Evolutionary conservation across 2,329 filamentous ascomycete genomes (phyloP), one percentile per base, ranked within the genome.

Genomic region (Chaetoscypha palmicola): DNA sequence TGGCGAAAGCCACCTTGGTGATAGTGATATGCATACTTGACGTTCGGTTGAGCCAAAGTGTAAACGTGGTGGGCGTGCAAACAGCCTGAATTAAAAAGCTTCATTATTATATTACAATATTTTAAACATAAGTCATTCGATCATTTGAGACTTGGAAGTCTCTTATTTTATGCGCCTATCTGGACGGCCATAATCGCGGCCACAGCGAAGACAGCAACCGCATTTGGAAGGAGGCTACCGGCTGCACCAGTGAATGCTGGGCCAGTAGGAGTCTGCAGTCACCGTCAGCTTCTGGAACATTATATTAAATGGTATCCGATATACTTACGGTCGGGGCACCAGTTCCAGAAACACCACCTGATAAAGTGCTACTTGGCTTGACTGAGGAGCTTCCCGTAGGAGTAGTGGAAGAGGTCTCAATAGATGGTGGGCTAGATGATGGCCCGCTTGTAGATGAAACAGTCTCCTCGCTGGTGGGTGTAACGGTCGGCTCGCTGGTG

Each of bases 261-360:
- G 1, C 23, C 34, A 14, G 41, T 36, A 37, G 32, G 31, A 37
- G 17, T 31, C 41, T 43, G 20, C 7, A 11, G 9, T 17, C 11
- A 20, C 12, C 7, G 34, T 43, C 34, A 43, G 41, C 10, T 20
- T 11, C 3, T 20, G 9, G 10, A 14, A 12, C 14, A 19, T 12
- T 23, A 10, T 4, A 21, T 22, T 5, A 26, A 5, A 14, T 14
- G 17, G 20, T 24, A 17, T 26, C 23, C n/a, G 7, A 12, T 12
- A 5, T 40, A 22, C 39, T 42, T 42, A 35, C 39, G 8, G 39
- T 42, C 24, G 39, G 21, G 4, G 39, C 34, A 22, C 39, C 32
- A 17, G 39, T 42, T 10, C 39, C 31, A 17, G 34, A 32, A 5
- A 32, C n/a, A 35, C 11, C 32, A 19, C 39, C 37, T n/a, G 37